Evolutionary conservation across 164 flowering plant species (phyloP).

Genomic region (Paratinospora sagittata): DNA sequence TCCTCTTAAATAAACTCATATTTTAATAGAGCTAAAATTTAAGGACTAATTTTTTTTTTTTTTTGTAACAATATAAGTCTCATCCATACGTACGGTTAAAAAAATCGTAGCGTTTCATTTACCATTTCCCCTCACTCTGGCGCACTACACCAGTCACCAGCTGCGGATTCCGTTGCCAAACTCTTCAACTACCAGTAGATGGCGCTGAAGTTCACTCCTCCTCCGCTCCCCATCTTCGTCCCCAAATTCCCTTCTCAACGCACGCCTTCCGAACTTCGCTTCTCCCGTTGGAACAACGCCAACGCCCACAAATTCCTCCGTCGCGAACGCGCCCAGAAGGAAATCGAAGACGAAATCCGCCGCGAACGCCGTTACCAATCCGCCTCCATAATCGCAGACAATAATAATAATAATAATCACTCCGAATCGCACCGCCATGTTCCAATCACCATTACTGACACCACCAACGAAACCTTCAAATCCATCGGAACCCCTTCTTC

Average conservation of each 20-base stretch:
- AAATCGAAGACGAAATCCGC: slow-evolving; percentile 75
- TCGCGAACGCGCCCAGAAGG: slow-evolving; percentile 43
- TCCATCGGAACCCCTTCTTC: slow-evolving; percentile 73
- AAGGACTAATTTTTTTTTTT: no score
- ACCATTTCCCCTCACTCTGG: no score
- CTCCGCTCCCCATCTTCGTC: slow-evolving; percentile 46
- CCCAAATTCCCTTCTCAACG: slow-evolving; percentile 33
- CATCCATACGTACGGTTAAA: no score
- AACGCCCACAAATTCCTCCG: slow-evolving; percentile 53
- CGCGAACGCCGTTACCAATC: slow-evolving; percentile 51
- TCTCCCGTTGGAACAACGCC: slow-evolving; percentile 93
- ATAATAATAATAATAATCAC: not conserved
- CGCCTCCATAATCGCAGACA: slow-evolving; percentile 39
- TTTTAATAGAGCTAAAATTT: no score
- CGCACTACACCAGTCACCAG: no score
- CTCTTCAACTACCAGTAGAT: not conserved
- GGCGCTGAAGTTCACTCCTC: slow-evolving; percentile 41
- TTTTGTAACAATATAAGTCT: no score
- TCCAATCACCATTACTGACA: no score
- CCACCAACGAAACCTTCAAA: slow-evolving; percentile 24
- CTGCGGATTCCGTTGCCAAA: no score
- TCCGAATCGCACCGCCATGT: slow-evolving; percentile 8
- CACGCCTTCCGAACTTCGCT: slow-evolving; percentile 47
- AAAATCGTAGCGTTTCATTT: no score
- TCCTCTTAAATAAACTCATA: no score